Base-by-base conservation (phyloP, 495 filamentous ascomycete genomes). In the Parmelia sp. region DNA sequence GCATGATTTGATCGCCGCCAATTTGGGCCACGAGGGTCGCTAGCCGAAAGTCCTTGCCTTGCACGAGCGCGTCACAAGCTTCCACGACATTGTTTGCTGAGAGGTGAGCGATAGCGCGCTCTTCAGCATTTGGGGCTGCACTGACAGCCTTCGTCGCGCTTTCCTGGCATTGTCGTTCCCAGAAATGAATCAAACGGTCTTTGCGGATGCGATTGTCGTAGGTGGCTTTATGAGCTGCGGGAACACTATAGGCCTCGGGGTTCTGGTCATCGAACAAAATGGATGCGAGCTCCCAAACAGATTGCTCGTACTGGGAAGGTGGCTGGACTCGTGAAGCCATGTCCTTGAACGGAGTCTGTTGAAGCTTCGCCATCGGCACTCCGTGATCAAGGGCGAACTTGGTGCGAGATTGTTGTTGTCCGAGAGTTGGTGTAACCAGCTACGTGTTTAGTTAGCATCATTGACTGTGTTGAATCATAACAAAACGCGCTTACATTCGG, bases 21-120 rank as follows among this genome's bases (percentile, higher is more conserved):
- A 97, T 87, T 73, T 90, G 86, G 10, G 94, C 80, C 31, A 97
- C 78, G 49, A 97, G 77, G 23, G 87, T 93, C 1, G 95, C 90
- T 27, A 97, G 83, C 31, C 89, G 88, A 63, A 87, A 88, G 71
- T 96, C 82, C 35, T 84, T 82, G 44, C 84, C 88, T 21, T 86
- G 82, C 9, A 94, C 66, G 14, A 98, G 79, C 44, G 85, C 78
- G 44, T 83, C 85, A 74, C 93, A 97, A 19, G 94, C 94, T 65
- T 94, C 87, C 19, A 85, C 78, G 42, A 97, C 74, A 37, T 87
- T 84, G 73, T 93, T 84, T 47, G 86, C 86, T 31, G 90, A 88
- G 6, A 98, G 81, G 69, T 87, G 80, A 14, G 88, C 85, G 65
- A 97, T 78, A 3, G 94, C 93, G 69, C 88, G 89, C 72, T 96